Evolutionary conservation across 176 grass and related monocot genomes (phyloP).

Genomic region (Poa pratensis): DNA sequence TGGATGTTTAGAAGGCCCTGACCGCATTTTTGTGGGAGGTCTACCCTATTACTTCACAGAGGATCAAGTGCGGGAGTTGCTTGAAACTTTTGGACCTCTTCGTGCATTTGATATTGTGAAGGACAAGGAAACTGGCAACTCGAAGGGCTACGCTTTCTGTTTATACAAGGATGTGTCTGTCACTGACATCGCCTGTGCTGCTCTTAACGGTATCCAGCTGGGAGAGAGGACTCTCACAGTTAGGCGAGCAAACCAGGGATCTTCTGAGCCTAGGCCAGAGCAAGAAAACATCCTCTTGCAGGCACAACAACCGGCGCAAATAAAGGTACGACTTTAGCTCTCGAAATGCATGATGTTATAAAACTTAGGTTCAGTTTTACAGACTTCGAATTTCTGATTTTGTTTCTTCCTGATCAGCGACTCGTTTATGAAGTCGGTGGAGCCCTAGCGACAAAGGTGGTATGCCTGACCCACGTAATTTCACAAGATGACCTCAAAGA

Average conservation of each 20-base stretch:
- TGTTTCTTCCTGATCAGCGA: slow-evolving; percentile 48
- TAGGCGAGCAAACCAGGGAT: slow-evolving; percentile 87
- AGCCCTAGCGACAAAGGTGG: slow-evolving; percentile 72
- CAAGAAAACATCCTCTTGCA: slow-evolving; percentile 82
- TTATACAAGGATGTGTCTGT: slow-evolving; percentile 87
- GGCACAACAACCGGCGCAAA: slow-evolving; percentile 85
- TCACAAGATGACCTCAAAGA: slow-evolving; percentile 72
- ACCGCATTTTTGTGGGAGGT: slow-evolving; percentile 94
- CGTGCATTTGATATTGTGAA: slow-evolving; percentile 96
- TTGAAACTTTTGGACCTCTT: slow-evolving; percentile 85
- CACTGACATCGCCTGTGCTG: slow-evolving; percentile 93
- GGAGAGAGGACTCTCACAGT: slow-evolving; percentile 98
- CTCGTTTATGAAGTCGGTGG: slow-evolving; percentile 81
- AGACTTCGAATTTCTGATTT: background rate
- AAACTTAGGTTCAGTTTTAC: background rate
- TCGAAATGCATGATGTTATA: background rate
- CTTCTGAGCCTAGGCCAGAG: slow-evolving; percentile 77
- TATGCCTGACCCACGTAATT: slow-evolving; percentile 84
- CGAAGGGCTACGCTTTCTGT: slow-evolving; percentile 96
- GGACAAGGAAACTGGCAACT: slow-evolving; percentile 96
- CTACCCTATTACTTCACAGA: slow-evolving; percentile 98
- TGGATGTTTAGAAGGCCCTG: slow-evolving; percentile 89
- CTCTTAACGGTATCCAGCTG: slow-evolving; percentile 95
- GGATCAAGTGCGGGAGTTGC: slow-evolving; percentile 89
- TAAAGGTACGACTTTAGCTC: slow-evolving; percentile 60